A percentile compares a stretch with the other conserved stretches of the same genome.
Evolutionary conservation across 208 protist species (phyloP).

Genomic region (Vickermania ingenoplastis): DNA sequence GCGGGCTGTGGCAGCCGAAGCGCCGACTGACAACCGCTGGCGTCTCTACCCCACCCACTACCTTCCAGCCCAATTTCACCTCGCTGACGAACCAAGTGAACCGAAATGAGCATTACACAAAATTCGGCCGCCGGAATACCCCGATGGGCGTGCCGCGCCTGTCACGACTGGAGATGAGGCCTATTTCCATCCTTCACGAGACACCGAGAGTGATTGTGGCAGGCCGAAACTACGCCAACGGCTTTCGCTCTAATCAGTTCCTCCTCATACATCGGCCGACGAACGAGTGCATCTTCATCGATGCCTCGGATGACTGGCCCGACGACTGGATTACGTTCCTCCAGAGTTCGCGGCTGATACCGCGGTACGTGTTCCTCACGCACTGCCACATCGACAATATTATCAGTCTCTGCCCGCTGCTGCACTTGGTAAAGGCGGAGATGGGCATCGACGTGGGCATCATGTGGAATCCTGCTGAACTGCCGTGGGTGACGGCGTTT

Average conservation of each 20-base stretch:
- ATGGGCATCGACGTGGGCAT: constrained; percentile 32
- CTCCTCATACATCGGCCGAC: constrained; percentile 62
- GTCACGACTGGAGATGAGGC: constrained; percentile 40
- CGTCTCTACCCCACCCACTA: no score
- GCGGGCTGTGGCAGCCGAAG: no score
- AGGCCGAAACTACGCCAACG: constrained; percentile 70
- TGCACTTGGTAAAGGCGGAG: constrained; percentile 50
- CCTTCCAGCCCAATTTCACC: constrained; percentile 71
- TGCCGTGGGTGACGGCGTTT: constrained; percentile 74
- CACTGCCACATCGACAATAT: constrained; percentile 87
- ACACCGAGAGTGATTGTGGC: constrained; percentile 66
- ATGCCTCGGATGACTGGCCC: constrained; percentile 84
- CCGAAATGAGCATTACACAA: constrained; percentile 52
- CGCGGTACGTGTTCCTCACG: constrained; percentile 78
- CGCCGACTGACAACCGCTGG: no score
- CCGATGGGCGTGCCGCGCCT: constrained; percentile 58
- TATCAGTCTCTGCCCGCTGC: constrained; percentile 69
- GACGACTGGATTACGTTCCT: constrained; percentile 86
- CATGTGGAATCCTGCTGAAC: constrained; percentile 73
- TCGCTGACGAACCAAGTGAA: constrained; percentile 75
- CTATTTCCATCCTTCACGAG: constrained; percentile 78
- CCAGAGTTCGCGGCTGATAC: constrained; percentile 34
- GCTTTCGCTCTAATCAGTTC: constrained; percentile 81
- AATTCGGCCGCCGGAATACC: constrained; percentile 43
- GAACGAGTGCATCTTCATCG: constrained; percentile 71